Evolutionary conservation across 2,329 filamentous ascomycete genomes (phyloP).

Genomic region (Onygenales sp.): DNA sequence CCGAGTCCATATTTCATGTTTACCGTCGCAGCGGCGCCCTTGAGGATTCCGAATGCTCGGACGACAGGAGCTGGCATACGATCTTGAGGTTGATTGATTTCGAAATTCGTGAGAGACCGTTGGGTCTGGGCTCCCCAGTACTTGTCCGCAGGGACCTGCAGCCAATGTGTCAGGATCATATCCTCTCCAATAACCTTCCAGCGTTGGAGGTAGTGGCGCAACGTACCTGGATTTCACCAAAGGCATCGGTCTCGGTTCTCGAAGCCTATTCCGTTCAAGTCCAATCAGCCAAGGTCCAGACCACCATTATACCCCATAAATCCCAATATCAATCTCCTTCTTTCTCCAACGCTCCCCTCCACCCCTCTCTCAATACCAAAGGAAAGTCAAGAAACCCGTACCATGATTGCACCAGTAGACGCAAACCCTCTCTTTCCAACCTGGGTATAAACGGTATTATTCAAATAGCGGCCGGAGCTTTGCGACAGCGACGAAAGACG

Average conservation of each 20-base stretch:
- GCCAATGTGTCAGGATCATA: neutral
- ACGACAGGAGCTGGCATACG: constrained; percentile 93
- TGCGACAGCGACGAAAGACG: neutral
- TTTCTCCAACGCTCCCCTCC: neutral
- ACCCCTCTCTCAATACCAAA: neutral
- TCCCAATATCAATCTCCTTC: neutral
- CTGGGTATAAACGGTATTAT: neutral
- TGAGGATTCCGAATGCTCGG: constrained; percentile 90
- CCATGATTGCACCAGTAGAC: constrained; percentile 9
- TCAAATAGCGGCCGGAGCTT: neutral
- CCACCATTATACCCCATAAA: neutral
- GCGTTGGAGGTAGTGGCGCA: neutral
- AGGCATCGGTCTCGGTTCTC: constrained; percentile 91
- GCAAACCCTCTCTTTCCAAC: constrained; percentile 7
- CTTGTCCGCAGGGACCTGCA: constrained; percentile 68
- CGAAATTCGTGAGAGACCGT: constrained; percentile 94
- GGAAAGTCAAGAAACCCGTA: constrained; percentile 1
- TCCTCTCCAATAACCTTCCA: neutral
- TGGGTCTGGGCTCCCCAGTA: constrained; percentile 99
- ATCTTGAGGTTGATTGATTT: constrained; percentile 98
- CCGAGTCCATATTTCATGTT: constrained; percentile 90
- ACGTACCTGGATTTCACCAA: constrained; percentile 77
- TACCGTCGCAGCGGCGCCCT: constrained; percentile 89
- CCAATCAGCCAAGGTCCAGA: neutral
- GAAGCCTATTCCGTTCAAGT: constrained; percentile 21